Evolutionary conservation across 371 early-diverging fungal genomes (phyloP).

Genomic region (Dichotomocladium elegans): DNA sequence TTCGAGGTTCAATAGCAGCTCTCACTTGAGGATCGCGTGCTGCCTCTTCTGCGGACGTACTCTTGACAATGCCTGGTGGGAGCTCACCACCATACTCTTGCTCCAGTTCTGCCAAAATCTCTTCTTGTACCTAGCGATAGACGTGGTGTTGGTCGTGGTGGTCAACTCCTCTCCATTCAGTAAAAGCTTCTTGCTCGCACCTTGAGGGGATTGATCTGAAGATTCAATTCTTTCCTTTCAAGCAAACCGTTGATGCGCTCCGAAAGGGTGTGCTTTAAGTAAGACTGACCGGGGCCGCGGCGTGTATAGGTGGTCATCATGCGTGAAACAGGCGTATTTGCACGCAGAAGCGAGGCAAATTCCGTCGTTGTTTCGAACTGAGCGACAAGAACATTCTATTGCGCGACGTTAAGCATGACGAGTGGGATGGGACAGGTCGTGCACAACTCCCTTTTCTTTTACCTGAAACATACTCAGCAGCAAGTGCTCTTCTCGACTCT

Average conservation of each 20-base stretch:
- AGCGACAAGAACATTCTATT: conserved; percentile 81
- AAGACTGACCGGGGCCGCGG: conserved; percentile 91
- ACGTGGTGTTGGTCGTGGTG: too few relatives aligned
- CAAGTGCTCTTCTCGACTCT: conserved; percentile 91
- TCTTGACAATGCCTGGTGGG: conserved; percentile 55
- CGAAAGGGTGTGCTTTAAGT: conserved; percentile 84
- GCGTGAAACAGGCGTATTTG: conserved; percentile 93
- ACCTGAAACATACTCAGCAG: conserved; percentile 95
- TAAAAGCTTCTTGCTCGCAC: too few relatives aligned
- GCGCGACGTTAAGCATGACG: too few relatives aligned
- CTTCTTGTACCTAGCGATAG: conserved; percentile 82
- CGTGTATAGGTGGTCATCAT: conserved; percentile 96
- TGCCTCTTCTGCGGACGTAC: conserved; percentile 74
- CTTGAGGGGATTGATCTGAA: conserved; percentile 88
- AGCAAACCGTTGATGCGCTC: conserved; percentile 67
- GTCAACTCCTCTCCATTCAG: too few relatives aligned
- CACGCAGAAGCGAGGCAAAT: conserved; percentile 83
- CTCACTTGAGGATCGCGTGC: conserved; percentile 71
- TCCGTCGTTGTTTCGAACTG: conserved; percentile 89
- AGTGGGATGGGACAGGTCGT: background rate
- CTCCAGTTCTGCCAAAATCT: conserved; percentile 70
- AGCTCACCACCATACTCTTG: conserved; percentile 47
- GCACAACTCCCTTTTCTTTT: conserved; percentile 1
- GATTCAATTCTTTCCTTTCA: conserved; percentile 52
- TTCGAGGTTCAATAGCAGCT: conserved; percentile 70